A percentile compares a stretch with the other conserved stretches of the same genome.
Conservation (phyloP, 2,329 filamentous ascomycete genomes). For the Fonsecaea multimorphosa region DNA sequence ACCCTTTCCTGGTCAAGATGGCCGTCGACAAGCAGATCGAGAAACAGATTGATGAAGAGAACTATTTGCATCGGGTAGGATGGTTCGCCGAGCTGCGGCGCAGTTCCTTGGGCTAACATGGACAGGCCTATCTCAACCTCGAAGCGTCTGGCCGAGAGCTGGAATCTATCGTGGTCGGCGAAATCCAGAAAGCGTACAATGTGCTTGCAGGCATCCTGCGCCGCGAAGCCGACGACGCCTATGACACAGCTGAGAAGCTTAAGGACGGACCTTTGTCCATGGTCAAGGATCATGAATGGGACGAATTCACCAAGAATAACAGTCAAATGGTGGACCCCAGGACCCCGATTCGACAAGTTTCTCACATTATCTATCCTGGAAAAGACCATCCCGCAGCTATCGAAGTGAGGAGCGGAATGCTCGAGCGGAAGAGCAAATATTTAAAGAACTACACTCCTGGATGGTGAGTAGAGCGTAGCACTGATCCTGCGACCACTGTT, state of each 20-base stretch:
- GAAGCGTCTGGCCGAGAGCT: constrained; percentile 93
- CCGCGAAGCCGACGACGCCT: constrained; percentile 83
- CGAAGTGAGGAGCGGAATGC: constrained; percentile 85
- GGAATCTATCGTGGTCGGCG: constrained; percentile 93
- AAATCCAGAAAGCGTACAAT: constrained; percentile 98
- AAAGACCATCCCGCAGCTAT: constrained; percentile 81
- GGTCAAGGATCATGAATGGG: constrained; percentile 93
- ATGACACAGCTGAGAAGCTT: constrained; percentile 78
- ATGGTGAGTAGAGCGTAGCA: constrained; percentile 66
- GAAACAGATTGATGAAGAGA: constrained; percentile 93
- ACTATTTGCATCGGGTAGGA: constrained; percentile 87
- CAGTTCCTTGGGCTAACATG: constrained; percentile 31
- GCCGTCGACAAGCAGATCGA: constrained; percentile 89
- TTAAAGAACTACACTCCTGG: constrained; percentile 95
- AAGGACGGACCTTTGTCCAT: constrained; percentile 86
- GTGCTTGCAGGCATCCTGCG: constrained; percentile 90
- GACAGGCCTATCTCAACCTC: constrained; percentile 87
- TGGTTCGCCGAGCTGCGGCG: constrained; percentile 7
- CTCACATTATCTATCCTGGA: constrained; percentile 90
- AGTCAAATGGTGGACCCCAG: constrained; percentile 86
- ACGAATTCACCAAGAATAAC: constrained; percentile 77
- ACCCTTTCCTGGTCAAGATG: constrained; percentile 86
- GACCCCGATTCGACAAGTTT: constrained; percentile 74
- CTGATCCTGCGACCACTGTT: neutral
- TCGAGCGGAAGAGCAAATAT: constrained; percentile 99